A percentile compares a stretch with the other conserved stretches of the same genome.
Evolutionary conservation across 1,139 yeast species (phyloP).

Genomic region (Nakaseomyces bracarensis): DNA sequence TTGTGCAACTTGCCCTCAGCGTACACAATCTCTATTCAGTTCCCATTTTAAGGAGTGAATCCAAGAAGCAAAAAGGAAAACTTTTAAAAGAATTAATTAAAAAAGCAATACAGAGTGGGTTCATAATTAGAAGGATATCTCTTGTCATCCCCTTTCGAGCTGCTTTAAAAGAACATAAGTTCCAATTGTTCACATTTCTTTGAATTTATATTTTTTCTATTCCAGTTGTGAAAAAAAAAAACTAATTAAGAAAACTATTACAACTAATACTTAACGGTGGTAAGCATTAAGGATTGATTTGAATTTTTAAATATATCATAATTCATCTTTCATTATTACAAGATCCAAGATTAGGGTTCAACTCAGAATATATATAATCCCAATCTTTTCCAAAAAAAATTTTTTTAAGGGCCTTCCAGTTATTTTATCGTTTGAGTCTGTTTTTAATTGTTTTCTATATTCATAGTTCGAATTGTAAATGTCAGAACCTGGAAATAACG

Average conservation of each 20-base stretch:
- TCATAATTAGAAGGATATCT: not conserved
- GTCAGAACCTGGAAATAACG: conserved; percentile 2
- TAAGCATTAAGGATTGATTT: too few species aligned
- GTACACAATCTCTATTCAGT: not conserved
- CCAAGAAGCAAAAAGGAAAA: not conserved
- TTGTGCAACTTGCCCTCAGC: not conserved
- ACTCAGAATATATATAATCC: too few species aligned
- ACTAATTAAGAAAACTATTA: too few species aligned
- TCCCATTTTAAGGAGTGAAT: conserved; percentile 7
- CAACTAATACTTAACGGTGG: too few species aligned
- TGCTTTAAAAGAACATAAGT: conserved; percentile 1
- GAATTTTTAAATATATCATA: too few species aligned
- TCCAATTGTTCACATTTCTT: not conserved
- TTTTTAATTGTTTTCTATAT: not conserved
- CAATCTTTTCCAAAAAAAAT: too few species aligned
- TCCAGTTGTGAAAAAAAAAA: too few species aligned
- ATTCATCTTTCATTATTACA: too few species aligned
- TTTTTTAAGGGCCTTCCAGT: not conserved
- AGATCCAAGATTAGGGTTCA: too few species aligned
- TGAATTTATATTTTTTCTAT: too few species aligned
- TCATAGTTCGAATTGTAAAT: not conserved
- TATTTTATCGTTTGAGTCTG: not conserved
- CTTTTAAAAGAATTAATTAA: not conserved
- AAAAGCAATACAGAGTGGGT: not conserved
- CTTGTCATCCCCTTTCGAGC: not conserved